phyloP scores from a whole-genome alignment of 2,329 filamentous ascomycete genomes.

The Mycosphaerelloides madeirae region DNA sequence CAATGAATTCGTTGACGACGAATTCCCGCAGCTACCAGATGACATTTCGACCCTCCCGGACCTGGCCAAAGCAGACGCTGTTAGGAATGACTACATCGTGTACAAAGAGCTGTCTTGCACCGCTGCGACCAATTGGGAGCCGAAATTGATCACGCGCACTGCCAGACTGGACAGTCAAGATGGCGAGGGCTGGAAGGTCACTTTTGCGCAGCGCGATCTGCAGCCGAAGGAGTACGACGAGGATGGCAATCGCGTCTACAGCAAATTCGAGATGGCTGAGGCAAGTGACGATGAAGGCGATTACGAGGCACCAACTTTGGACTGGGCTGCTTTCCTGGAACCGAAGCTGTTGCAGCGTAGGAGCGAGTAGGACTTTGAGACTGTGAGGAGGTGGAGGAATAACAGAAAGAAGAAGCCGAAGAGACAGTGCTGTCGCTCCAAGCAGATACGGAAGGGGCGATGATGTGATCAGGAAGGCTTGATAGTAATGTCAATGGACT shows the following conservation, averaged over 20 bases:
- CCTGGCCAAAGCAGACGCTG: constrained; percentile 47
- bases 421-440: not conserved
- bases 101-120: constrained; percentile 64
- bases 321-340: not conserved
- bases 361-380: not conserved
- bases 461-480: not conserved
- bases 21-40: constrained; percentile 49
- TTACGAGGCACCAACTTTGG: constrained; percentile 23
- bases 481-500: not conserved
- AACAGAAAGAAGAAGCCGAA: not conserved
- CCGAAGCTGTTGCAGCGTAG: not conserved
- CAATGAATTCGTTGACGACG: constrained; percentile 41
- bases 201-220: constrained; percentile 66
- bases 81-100: constrained; percentile 60
- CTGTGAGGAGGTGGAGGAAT: not conserved
- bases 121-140: constrained; percentile 61
- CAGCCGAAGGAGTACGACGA: constrained; percentile 58
- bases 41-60: constrained; percentile 44
- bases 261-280: constrained; percentile 66
- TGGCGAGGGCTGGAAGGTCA: constrained; percentile 42
- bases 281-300: constrained; percentile 54
- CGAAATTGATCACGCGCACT: constrained; percentile 59
- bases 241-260: constrained; percentile 69
- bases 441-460: not conserved
- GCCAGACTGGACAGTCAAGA: constrained; percentile 58